A percentile compares a stretch with the other conserved stretches of the same genome.
phyloP scores from a whole-genome alignment of 495 filamentous ascomycete genomes.

The Lasiosphaeris hirsuta region DNA sequence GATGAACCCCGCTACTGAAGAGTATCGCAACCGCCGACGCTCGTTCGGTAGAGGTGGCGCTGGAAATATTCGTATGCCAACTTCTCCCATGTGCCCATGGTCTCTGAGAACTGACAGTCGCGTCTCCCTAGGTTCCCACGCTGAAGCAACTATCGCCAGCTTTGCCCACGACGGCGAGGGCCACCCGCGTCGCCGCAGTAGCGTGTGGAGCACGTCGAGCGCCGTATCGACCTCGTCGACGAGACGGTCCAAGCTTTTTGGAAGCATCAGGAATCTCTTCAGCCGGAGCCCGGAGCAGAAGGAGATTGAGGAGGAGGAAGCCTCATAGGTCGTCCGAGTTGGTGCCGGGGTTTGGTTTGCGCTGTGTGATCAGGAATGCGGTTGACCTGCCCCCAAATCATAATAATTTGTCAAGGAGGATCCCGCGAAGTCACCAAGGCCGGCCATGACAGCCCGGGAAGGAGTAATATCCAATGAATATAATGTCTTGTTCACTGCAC shows the following conservation, averaged over 20 bases:
- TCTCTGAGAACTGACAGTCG: background rate
- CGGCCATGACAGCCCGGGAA: too few relatives aligned
- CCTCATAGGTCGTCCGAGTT: background rate
- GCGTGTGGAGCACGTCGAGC: constrained; percentile 13
- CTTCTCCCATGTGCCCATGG: background rate
- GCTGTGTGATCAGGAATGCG: too few relatives aligned
- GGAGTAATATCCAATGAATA: background rate
- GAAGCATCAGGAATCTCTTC: constrained; percentile 14
- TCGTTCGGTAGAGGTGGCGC: constrained; percentile 25
- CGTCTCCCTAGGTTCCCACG: background rate
- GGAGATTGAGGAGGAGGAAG: background rate
- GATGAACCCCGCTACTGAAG: too few relatives aligned
- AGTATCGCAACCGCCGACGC: constrained; percentile 4
- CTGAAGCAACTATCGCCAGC: constrained; percentile 5
- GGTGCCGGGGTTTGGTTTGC: background rate
- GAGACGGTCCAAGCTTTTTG: constrained; percentile 8
- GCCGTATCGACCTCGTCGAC: constrained; percentile 7
- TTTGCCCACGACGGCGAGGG: background rate
- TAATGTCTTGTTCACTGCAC: background rate
- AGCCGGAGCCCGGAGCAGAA: background rate
- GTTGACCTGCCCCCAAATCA: too few relatives aligned
- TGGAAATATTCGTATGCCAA: constrained; percentile 22
- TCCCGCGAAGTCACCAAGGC: too few relatives aligned
- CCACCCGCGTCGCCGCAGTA: constrained; percentile 14
- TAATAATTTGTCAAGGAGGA: background rate